Evolutionary conservation across 2,329 filamentous ascomycete species (phyloP).

Genomic region (Fusarium tjaetaba): DNA sequence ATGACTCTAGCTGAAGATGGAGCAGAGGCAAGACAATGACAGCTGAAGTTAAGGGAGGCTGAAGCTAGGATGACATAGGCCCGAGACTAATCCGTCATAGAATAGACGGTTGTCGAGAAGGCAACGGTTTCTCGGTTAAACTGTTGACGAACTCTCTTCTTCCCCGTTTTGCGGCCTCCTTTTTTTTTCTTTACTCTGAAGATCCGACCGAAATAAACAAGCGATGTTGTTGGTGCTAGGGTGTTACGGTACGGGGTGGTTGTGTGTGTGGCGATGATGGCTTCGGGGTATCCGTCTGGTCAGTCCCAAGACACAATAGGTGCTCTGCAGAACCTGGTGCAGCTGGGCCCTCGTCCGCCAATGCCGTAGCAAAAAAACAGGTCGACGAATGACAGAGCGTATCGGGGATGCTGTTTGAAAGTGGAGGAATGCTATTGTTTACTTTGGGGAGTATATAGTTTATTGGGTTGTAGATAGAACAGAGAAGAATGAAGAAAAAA

Average conservation of each 20-base stretch:
- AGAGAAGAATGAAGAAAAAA: not conserved
- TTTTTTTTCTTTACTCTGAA: not conserved
- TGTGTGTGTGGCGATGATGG: slow-evolving; percentile 43
- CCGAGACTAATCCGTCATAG: slow-evolving; percentile 41
- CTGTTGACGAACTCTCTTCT: not conserved
- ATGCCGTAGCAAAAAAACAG: slow-evolving; percentile 17
- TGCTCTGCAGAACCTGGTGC: slow-evolving; percentile 38
- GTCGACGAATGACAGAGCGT: slow-evolving; percentile 37
- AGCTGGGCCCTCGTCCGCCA: slow-evolving; percentile 38
- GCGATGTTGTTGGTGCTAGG: slow-evolving; percentile 35
- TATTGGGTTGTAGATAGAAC: not conserved
- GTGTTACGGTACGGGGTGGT: slow-evolving; percentile 34
- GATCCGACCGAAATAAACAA: slow-evolving; percentile 7
- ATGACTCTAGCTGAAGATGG: slow-evolving; percentile 40
- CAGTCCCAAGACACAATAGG: slow-evolving; percentile 12
- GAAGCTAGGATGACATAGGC: slow-evolving; percentile 38
- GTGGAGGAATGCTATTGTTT: slow-evolving; percentile 12
- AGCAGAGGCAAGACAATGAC: slow-evolving; percentile 38
- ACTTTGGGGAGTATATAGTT: not conserved
- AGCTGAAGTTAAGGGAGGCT: slow-evolving; percentile 41
- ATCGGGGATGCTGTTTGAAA: slow-evolving; percentile 20
- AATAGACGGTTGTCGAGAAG: slow-evolving; percentile 23
- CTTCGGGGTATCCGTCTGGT: slow-evolving; percentile 41
- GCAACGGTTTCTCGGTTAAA: slow-evolving; percentile 11
- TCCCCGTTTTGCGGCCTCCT: slow-evolving; percentile 22